Evolutionary conservation across 1,284 basidiomycete species (phyloP).

Genomic region (Ustilago crameri): DNA sequence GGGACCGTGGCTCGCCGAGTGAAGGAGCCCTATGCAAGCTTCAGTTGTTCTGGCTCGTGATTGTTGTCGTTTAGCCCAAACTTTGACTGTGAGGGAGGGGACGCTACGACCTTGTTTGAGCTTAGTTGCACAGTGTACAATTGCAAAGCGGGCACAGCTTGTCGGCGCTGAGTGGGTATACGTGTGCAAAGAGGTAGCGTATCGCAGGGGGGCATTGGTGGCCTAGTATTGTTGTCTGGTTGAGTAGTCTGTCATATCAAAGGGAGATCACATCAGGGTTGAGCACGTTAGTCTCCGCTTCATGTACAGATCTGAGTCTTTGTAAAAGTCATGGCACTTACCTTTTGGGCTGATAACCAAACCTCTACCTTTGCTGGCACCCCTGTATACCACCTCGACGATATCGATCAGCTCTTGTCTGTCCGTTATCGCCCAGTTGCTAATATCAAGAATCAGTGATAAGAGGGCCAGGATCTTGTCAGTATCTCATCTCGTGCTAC

Average conservation of each 20-base stretch:
- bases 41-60: too few relatives aligned
- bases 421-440: conserved; percentile 66
- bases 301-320: too few relatives aligned
- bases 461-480: background rate
- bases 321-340: conserved; percentile 60
- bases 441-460: background rate
- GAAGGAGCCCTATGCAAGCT: too few relatives aligned
- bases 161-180: conserved; percentile 16
- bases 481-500: background rate
- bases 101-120: too few relatives aligned
- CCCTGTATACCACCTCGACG: conserved; percentile 96
- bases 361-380: conserved; percentile 97
- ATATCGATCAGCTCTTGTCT: conserved; percentile 83
- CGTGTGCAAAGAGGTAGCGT: background rate
- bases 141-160: background rate
- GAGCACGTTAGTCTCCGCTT: background rate
- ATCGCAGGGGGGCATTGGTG: background rate
- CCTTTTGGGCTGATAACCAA: conserved; percentile 96
- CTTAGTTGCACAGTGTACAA: conserved; percentile 5
- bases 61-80: too few relatives aligned
- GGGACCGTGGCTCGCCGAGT: too few relatives aligned
- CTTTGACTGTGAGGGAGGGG: too few relatives aligned
- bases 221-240: conserved; percentile 57
- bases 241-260: conserved; percentile 51
- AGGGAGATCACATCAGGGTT: background rate